These are phyloP conservation scores for Mesembryanthemum crystallinum DNA, from an alignment of 148 eudicot species.

Conservation along the genomic window DNA sequence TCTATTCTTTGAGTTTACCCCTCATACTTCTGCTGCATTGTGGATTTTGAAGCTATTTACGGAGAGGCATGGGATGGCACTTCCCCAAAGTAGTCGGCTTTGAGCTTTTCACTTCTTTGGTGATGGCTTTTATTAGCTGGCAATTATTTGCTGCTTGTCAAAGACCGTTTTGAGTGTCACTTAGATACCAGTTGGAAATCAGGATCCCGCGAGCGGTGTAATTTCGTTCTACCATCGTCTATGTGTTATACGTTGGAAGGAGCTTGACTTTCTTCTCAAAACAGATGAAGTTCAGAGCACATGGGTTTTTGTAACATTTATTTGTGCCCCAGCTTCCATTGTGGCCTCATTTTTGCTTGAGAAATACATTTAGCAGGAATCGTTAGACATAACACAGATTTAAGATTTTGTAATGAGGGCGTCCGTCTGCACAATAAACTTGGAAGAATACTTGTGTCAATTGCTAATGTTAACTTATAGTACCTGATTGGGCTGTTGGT, in stretches of 20 bases:
- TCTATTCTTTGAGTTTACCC: neutral
- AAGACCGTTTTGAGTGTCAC: constrained; percentile 45
- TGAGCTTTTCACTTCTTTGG: constrained; percentile 69
- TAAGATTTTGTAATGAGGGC: neutral
- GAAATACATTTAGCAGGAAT: constrained; percentile 1
- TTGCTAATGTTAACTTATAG: too few species aligned
- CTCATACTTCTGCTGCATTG: constrained; percentile 14
- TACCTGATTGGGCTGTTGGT: neutral
- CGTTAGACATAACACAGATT: neutral
- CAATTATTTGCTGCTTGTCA: constrained; percentile 91
- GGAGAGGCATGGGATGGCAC: constrained; percentile 87
- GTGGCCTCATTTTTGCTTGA: neutral
- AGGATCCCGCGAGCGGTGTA: constrained; percentile 1
- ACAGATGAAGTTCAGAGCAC: neutral
- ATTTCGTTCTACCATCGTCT: neutral
- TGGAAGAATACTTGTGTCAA: neutral
- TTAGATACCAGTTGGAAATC: neutral
- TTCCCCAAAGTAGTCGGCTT: constrained; percentile 89
- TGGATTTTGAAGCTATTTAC: constrained; percentile 66
- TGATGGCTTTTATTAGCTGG: constrained; percentile 93
- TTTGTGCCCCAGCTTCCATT: neutral
- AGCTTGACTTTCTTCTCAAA: neutral
- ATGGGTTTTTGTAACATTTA: neutral
- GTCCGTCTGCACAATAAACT: neutral
- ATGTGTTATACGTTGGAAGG: neutral